phyloP scores from a whole-genome alignment of 2,329 filamentous ascomycete species.

The Microcera coccophila region DNA sequence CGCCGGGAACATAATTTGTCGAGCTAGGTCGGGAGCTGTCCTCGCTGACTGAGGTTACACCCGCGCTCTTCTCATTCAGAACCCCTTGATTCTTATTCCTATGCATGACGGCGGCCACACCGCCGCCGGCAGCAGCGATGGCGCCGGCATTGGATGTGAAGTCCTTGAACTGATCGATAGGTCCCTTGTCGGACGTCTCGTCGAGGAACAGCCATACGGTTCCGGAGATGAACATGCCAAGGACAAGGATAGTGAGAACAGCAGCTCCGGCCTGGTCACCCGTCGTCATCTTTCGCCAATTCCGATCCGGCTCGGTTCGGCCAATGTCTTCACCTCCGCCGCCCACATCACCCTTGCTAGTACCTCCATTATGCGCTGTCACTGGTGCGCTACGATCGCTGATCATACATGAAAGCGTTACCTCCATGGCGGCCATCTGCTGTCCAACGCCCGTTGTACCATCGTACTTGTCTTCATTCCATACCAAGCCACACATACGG shows the following conservation, averaged over 20 bases:
- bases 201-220: conserved; percentile 47
- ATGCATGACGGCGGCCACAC: conserved; percentile 17
- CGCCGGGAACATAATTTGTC: conserved; percentile 13
- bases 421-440: conserved; percentile 66
- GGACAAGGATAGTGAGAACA: conserved; percentile 56
- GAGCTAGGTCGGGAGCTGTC: conserved; percentile 19
- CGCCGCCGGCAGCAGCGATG: conserved; percentile 19
- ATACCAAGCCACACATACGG: conserved; percentile 58
- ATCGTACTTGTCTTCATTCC: conserved; percentile 56
- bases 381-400: conserved; percentile 39
- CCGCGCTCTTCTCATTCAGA: conserved; percentile 21
- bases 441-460: conserved; percentile 61
- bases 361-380: conserved; percentile 55
- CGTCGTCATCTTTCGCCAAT: conserved; percentile 38
- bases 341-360: conserved; percentile 44
- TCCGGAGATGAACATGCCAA: conserved; percentile 53
- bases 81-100: conserved; percentile 13
- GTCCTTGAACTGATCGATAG: conserved; percentile 31
- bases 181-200: conserved; percentile 38
- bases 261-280: conserved; percentile 67
- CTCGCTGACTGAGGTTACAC: conserved; percentile 14
- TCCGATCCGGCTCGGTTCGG: conserved; percentile 28
- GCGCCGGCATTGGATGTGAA: conserved; percentile 20
- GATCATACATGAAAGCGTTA: conserved; percentile 60
- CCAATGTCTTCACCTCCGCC: conserved; percentile 47